A percentile compares a stretch with the other conserved stretches of the same genome.
These are phyloP conservation scores for Irpex sp. DNA, from an alignment of 1,284 basidiomycete genomes.

Conservation along the genomic window DNA sequence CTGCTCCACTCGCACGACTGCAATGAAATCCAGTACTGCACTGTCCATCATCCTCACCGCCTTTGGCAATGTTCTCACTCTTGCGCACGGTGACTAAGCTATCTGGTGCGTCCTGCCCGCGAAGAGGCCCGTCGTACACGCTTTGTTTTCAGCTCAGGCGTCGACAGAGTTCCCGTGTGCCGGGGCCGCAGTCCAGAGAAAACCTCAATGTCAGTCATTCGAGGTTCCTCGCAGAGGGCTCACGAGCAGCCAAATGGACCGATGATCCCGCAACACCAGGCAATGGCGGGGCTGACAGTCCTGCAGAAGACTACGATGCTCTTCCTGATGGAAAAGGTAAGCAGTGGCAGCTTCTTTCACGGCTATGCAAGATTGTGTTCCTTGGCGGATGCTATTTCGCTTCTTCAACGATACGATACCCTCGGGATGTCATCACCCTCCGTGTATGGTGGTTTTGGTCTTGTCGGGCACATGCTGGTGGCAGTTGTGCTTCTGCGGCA, in stretches of 20 bases:
- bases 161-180: not conserved
- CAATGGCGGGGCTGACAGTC: slow-evolving; percentile 12
- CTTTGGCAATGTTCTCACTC: not conserved
- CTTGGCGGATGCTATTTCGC: not conserved
- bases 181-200: slow-evolving; percentile 20
- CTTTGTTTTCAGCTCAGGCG: not conserved
- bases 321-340: slow-evolving; percentile 24
- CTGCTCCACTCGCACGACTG: not conserved
- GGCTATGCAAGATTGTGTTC: not conserved
- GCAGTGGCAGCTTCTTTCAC: not conserved
- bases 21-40: not conserved
- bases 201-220: slow-evolving; percentile 41
- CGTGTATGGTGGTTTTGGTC: not conserved
- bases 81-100: not conserved
- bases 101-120: not conserved
- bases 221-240: slow-evolving; percentile 41
- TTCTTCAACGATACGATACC: not conserved
- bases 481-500: not conserved
- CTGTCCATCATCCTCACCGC: not conserved
- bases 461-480: not conserved
- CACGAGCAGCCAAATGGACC: slow-evolving; percentile 36
- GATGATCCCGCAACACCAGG: slow-evolving; percentile 14
- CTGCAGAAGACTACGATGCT: slow-evolving; percentile 21
- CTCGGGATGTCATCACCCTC: not conserved
- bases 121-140: not conserved